Evolutionary conservation across 2,329 filamentous ascomycete species (phyloP), one percentile per base, ranked within the genome.

Genomic region (Fusarium sp.): DNA sequence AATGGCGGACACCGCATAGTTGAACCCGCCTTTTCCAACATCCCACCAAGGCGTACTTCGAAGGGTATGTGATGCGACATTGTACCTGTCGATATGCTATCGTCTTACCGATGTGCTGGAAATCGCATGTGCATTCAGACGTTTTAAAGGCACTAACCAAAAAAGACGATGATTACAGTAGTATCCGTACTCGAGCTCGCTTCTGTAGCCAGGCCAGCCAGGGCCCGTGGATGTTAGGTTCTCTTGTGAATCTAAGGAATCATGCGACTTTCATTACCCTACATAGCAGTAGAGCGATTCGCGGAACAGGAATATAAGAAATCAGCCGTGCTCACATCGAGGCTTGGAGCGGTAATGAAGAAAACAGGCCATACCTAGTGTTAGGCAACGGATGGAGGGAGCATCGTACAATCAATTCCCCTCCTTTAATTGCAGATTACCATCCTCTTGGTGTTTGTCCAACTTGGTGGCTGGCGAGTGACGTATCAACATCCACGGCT

Each of bases 391-490:
- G 15, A 43, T 38, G 15, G 50, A 48, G 36, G n/a, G 50, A 45
- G 36, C 42, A 39, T 44, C 30, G 40, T 52, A 56, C 40, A 55
- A 50, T 62, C 45, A 52, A 55, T 49, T 60, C n/a, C 58, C 61
- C 55, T 68, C 62, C 62, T 46, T 48, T 59, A 73, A n/a, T 38
- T 47, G 26, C 68, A 70, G 53, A 73, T 70, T 69, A 70, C 64
- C 70, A 69, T 67, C 43, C 47, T 47, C 52, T 53, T 65, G 58
- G 64, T 67, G 60, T 70, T 65, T 68, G 47, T 62, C 64, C 62
- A 38, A 46, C 42, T 48, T 62, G 38, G 52, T 65, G 44, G 39
- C 50, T 55, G 50, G 50, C 20, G 46, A 43, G 52, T 48, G 54
- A 45, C 63, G 42, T 67, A 73, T 73, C 66, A 70, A 45, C 26